These are phyloP conservation scores for Beauveria brongniartii DNA, from an alignment of 2,329 filamentous ascomycete genomes.

Conservation along the genomic window DNA sequence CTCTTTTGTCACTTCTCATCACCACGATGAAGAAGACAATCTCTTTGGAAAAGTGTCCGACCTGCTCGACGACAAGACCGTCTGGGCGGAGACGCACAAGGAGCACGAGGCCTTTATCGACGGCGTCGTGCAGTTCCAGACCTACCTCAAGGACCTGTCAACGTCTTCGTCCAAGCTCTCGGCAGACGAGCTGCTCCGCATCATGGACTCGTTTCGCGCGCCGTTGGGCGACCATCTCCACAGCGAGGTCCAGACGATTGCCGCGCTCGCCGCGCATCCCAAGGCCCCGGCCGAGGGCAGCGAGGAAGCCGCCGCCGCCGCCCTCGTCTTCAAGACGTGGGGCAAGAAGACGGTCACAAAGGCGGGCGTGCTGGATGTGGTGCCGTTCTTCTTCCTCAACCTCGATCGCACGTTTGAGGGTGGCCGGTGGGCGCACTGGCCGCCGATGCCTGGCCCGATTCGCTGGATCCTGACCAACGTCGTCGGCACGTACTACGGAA, in stretches of 20 bases:
- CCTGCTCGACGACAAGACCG: constrained; percentile 38
- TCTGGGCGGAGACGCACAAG: constrained; percentile 44
- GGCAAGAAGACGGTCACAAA: constrained; percentile 57
- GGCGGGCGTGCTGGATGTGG: constrained; percentile 49
- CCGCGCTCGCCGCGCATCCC: constrained; percentile 39
- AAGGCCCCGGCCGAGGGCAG: constrained; percentile 40
- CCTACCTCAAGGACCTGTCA: constrained; percentile 38
- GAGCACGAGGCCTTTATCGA: constrained; percentile 48
- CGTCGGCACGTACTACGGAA: constrained; percentile 45
- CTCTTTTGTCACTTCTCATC: constrained; percentile 51
- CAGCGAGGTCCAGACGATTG: constrained; percentile 45
- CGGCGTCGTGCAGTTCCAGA: constrained; percentile 43
- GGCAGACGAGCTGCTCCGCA: constrained; percentile 33
- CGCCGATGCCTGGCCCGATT: constrained; percentile 53
- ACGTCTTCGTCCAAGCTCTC: constrained; percentile 33
- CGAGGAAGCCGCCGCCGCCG: constrained; percentile 36
- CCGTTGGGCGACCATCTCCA: constrained; percentile 49
- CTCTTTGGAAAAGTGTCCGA: constrained; percentile 49
- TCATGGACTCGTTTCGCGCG: constrained; percentile 43
- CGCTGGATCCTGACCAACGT: constrained; percentile 53
- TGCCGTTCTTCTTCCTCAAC: constrained; percentile 59
- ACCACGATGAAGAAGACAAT: constrained; percentile 50
- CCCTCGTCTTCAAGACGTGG: constrained; percentile 49
- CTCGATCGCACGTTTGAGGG: constrained; percentile 51
- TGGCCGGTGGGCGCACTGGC: constrained; percentile 54